Base-by-base conservation (phyloP, 1,284 basidiomycete genomes). In the Pseudozyma sp. region DNA sequence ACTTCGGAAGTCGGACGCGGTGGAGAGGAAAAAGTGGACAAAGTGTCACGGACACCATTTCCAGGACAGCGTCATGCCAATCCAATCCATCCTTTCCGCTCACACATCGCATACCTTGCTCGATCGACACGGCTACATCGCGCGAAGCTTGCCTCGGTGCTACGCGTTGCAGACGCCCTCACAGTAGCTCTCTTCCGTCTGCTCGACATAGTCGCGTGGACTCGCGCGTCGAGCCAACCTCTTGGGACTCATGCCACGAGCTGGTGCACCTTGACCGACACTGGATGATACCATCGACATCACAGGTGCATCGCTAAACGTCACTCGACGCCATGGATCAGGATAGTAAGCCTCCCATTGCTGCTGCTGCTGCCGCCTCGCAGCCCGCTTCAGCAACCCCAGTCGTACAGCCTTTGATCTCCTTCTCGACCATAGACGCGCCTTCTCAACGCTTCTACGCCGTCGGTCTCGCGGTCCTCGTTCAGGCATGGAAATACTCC, bases 371-470 rank as follows among this genome's bases (percentile, higher is more conserved):
- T 1, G 56, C 45, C 6, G 42, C 66, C 14, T 5, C 34, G 16
- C 53, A 54, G 35, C 51, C 51, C 4, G 44, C 56, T 29, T 13
- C 43, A 8, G 19, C 19, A 9, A 37, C 56, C 29, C 48, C 24
- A 29, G 7, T 45, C 30, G 47, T 63, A 16, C 68, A 78, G 65
- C 84, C 85, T 2, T 75, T 83, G 29, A 81, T 86, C 43, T 81
- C 85, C 17, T 78, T 83, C 45, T 77, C 77, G 34, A 65, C 85
- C 44, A 59, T 85, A 54, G 84, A 85, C 58, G 81, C 83, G n/a
- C 88, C 88, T 4, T 85, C 87, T 4, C 88, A 89, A 77, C 84
- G 88, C 46, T 81, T 87, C 31, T 88, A 88, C 75, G 84, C 85
- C 16, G 78, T 88, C 24, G 86, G 87, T 49, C 75, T 87, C 43